These are phyloP conservation scores for Penstemon barbatus DNA, from an alignment of 257 asterid species.

Conservation along the genomic window DNA sequence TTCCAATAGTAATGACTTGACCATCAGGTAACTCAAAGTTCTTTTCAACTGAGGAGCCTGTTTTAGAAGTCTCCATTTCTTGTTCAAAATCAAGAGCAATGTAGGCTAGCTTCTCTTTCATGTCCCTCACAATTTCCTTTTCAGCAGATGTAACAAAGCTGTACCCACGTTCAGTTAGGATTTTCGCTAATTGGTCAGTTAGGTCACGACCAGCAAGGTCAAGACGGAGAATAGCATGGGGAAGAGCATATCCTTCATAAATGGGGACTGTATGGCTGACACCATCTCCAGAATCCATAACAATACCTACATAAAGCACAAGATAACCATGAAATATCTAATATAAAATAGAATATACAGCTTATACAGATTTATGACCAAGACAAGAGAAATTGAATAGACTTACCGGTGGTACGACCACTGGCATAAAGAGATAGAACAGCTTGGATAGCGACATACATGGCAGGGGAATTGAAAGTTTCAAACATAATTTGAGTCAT, in stretches of 20 bases:
- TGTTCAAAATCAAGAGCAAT: conserved; percentile 41
- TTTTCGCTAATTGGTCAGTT: conserved; percentile 31
- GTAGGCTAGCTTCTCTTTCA: conserved; percentile 39
- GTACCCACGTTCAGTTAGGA: conserved; percentile 42
- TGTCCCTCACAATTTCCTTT: conserved; percentile 43
- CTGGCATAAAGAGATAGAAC: conserved; percentile 39
- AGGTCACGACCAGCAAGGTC: conserved; percentile 44
- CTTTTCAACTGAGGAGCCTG: conserved; percentile 36
- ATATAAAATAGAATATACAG: background rate
- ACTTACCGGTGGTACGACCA: conserved; percentile 43
- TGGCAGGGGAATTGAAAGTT: conserved; percentile 41
- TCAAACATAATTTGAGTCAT: conserved; percentile 40
- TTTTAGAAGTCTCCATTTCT: conserved; percentile 37
- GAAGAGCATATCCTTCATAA: conserved; percentile 39
- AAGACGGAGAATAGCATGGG: conserved; percentile 39
- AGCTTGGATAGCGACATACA: conserved; percentile 41
- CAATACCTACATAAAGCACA: conserved; percentile 32
- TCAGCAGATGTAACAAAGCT: conserved; percentile 36
- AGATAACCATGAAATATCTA: background rate
- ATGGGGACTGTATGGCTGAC: conserved; percentile 43
- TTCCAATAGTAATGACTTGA: conserved; percentile 39
- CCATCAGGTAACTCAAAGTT: conserved; percentile 41
- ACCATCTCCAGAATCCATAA: conserved; percentile 46
- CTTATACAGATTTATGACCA: background rate
- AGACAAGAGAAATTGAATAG: background rate